phyloP scores from a whole-genome alignment of 768 basidiomycete genomes.

The Mycena rosella region DNA sequence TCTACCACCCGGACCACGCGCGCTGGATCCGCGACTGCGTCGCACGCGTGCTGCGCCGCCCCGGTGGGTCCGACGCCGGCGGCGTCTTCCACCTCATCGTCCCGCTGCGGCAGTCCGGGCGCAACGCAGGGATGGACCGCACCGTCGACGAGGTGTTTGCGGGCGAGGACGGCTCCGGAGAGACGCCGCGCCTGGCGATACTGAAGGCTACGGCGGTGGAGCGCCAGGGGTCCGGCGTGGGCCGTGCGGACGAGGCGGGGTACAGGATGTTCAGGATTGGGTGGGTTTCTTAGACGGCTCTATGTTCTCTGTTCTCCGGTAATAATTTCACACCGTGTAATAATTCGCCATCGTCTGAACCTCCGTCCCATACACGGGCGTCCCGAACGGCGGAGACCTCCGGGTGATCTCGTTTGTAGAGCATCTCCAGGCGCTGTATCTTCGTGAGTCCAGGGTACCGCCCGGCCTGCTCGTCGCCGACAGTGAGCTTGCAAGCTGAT shows the following conservation, averaged over 20 bases:
- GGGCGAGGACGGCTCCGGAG: constrained; percentile 23
- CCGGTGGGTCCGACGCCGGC: constrained; percentile 37
- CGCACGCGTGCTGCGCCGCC: constrained; percentile 58
- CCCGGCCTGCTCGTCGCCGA: constrained; percentile 4
- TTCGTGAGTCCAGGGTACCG: constrained; percentile 6
- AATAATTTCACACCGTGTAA: too few species aligned
- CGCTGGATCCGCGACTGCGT: constrained; percentile 77
- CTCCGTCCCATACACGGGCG: too few species aligned
- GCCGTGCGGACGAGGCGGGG: constrained; percentile 76
- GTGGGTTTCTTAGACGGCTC: constrained; percentile 56
- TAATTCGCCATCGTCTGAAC: too few species aligned
- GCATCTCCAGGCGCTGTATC: neutral
- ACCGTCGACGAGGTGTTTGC: constrained; percentile 71
- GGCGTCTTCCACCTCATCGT: constrained; percentile 83
- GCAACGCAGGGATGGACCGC: constrained; percentile 68
- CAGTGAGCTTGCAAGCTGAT: constrained; percentile 4
- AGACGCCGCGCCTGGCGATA: constrained; percentile 55
- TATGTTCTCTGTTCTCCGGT: neutral
- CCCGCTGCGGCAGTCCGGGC: constrained; percentile 72
- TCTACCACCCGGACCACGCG: constrained; percentile 81
- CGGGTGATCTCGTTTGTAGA: constrained; percentile 6
- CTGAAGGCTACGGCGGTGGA: constrained; percentile 61
- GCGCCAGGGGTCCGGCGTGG: constrained; percentile 62
- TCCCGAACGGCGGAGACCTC: constrained; percentile 11
- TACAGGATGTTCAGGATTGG: constrained; percentile 80